phyloP scores from a whole-genome alignment of 1,284 basidiomycete genomes.

The Trichosporon sp. region DNA sequence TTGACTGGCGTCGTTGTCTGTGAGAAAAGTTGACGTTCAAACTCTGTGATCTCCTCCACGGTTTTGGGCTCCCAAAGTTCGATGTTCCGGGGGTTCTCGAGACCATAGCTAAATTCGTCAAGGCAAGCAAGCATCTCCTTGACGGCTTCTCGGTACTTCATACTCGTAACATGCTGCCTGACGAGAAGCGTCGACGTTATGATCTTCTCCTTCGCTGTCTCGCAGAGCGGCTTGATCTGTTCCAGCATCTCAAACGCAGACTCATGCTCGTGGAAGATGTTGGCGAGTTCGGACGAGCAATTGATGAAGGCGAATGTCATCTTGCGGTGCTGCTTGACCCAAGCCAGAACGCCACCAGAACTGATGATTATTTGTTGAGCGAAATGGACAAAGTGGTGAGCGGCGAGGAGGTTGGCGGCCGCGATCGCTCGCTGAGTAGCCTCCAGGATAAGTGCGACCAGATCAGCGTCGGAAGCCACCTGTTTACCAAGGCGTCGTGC shows the following conservation, averaged over 20 bases:
- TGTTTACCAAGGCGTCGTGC: constrained; percentile 29
- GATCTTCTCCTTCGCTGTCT: constrained; percentile 34
- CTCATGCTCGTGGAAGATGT: constrained; percentile 36
- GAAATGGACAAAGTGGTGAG: constrained; percentile 33
- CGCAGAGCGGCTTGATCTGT: constrained; percentile 30
- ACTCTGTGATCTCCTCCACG: constrained; percentile 31
- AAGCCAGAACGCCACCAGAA: constrained; percentile 32
- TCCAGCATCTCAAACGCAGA: constrained; percentile 32
- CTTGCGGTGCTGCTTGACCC: constrained; percentile 29
- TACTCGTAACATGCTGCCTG: constrained; percentile 35
- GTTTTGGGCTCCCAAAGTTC: constrained; percentile 26
- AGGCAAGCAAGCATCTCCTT: constrained; percentile 29
- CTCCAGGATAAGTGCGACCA: constrained; percentile 34
- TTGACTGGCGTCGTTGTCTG: neutral
- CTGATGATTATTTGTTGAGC: constrained; percentile 32
- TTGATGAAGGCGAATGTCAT: constrained; percentile 35
- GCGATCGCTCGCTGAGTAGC: constrained; percentile 32
- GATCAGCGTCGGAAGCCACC: constrained; percentile 25
- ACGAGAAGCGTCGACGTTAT: constrained; percentile 33
- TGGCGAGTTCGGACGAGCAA: constrained; percentile 34
- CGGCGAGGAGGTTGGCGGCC: constrained; percentile 34
- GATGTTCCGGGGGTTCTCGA: constrained; percentile 24
- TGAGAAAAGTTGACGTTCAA: constrained; percentile 21
- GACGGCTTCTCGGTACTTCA: constrained; percentile 30
- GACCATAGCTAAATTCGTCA: constrained; percentile 37